These are phyloP conservation scores for Ricinus communis DNA, from an alignment of 345 rosid genomes.

Conservation along the genomic window DNA sequence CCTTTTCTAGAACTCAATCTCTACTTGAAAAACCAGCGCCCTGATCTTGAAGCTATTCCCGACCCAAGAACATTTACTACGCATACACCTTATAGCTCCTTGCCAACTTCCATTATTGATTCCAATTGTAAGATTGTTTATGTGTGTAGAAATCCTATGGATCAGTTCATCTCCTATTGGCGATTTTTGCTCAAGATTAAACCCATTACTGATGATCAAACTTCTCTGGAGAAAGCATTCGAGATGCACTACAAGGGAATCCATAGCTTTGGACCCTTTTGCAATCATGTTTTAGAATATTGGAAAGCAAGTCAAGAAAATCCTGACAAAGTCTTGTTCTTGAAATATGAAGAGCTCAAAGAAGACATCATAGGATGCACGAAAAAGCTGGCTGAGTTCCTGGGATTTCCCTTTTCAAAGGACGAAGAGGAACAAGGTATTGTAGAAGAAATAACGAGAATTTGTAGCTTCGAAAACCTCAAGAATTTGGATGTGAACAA, in stretches of 20 bases:
- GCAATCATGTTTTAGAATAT: no score
- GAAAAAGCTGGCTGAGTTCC: not conserved
- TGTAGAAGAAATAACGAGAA: not conserved
- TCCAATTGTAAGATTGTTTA: not conserved
- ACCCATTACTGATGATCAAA: no score
- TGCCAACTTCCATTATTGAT: not conserved
- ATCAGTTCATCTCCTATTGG: constrained; percentile 1
- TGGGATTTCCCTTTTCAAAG: not conserved
- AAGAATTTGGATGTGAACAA: not conserved
- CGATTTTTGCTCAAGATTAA: not conserved
- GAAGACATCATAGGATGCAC: no score
- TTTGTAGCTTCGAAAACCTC: not conserved
- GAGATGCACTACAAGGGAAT: no score
- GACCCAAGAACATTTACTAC: not conserved
- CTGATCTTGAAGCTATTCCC: not conserved
- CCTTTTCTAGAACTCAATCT: not conserved
- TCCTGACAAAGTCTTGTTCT: no score
- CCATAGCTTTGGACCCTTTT: no score
- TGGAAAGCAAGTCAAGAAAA: no score
- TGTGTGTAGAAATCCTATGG: constrained; percentile 1
- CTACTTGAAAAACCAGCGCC: not conserved
- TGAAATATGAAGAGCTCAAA: no score
- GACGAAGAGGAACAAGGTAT: not conserved
- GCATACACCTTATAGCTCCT: not conserved
- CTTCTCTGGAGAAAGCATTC: not conserved